Base-by-base conservation (phyloP, 305 asterid genomes). In the Fraxinus sp. region DNA sequence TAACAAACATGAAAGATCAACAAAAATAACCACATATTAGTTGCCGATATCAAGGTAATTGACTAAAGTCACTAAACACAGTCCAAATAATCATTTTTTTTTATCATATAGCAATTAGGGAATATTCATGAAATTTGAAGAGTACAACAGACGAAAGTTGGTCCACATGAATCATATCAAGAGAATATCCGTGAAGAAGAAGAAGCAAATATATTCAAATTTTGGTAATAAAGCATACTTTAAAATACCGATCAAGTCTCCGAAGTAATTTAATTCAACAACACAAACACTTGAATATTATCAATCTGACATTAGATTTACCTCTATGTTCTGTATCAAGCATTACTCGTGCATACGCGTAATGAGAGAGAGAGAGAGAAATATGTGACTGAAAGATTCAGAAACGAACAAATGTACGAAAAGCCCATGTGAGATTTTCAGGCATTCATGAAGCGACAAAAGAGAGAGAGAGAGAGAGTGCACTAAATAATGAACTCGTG, bases 321-420 rank as follows among this genome's bases (percentile, higher is more conserved):
- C 75, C 5, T 70, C 18, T 70, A 14, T 30, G 22, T 70, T 70
- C 37, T 30, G 20, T 30, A 68, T 70, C 75, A 28, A 70, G 39
- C 41, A 28, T 3, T 30, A 16, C 39, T 30, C 75, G 75, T 66
- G 75, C 18, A 7, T 13, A 2, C 0, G 39, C 16, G 75, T 5
- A 68, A 28, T 24, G 74, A 68, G 74, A 4, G 37, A 68, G 37
- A 68, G 37, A 36, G 39, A 37, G 10, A 37, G 39, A 11, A 1
- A 18, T 1, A n/a, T 52, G 7, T 52, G 62, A 13, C 28, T 28
- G 75, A 70, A 70, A 70, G 37, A 30, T 4, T 30, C 75, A 28
- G 75, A 70, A 70, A 70, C 75, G 4, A 70, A 70, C 75, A 70
- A 70, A 70, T 70, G 74, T 70, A 70, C 75, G 75, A 70, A 32